These are phyloP conservation scores for Rhodofomes roseus DNA, from an alignment of 1,284 basidiomycete genomes.

Conservation along the genomic window DNA sequence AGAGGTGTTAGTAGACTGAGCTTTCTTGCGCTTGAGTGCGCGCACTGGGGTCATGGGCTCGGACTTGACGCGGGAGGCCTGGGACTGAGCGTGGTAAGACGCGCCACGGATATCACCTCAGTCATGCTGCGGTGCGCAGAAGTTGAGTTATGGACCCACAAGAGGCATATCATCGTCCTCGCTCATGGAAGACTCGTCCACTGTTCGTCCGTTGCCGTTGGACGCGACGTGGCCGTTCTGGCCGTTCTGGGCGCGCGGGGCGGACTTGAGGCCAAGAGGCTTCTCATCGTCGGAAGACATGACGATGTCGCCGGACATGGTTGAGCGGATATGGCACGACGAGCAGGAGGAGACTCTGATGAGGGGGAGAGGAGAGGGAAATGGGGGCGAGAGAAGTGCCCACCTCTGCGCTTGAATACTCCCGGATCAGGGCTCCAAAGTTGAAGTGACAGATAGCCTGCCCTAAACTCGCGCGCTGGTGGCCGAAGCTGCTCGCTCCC, in stretches of 20 bases:
- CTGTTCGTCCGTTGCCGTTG: slow-evolving; percentile 37
- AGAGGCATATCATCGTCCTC: slow-evolving; percentile 68
- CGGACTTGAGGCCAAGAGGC: slow-evolving; percentile 47
- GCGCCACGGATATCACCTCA: slow-evolving; percentile 19
- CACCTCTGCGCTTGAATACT: slow-evolving; percentile 25
- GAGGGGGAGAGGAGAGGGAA: neutral
- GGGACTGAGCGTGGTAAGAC: slow-evolving; percentile 27
- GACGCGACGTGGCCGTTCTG: slow-evolving; percentile 30
- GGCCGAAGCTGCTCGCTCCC: slow-evolving; percentile 19
- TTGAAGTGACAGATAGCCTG: slow-evolving; percentile 55
- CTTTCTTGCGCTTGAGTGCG: slow-evolving; percentile 57
- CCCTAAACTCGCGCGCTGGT: slow-evolving; percentile 51
- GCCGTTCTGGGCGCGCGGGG: slow-evolving; percentile 23
- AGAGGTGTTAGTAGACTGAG: slow-evolving; percentile 44
- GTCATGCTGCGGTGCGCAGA: neutral
- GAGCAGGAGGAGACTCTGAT: neutral
- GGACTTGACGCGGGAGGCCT: slow-evolving; percentile 41
- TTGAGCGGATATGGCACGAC: neutral
- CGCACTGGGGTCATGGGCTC: slow-evolving; percentile 41
- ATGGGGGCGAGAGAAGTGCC: slow-evolving; percentile 12
- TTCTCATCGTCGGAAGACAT: slow-evolving; percentile 67
- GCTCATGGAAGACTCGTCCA: slow-evolving; percentile 51
- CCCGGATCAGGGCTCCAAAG: slow-evolving; percentile 28
- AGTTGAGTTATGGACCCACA: slow-evolving; percentile 40
- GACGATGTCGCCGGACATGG: slow-evolving; percentile 43